A percentile compares a stretch with the other conserved stretches of the same genome.
Conservation (phyloP, 1,284 basidiomycete species). For the Ceratobasidium sp. region DNA sequence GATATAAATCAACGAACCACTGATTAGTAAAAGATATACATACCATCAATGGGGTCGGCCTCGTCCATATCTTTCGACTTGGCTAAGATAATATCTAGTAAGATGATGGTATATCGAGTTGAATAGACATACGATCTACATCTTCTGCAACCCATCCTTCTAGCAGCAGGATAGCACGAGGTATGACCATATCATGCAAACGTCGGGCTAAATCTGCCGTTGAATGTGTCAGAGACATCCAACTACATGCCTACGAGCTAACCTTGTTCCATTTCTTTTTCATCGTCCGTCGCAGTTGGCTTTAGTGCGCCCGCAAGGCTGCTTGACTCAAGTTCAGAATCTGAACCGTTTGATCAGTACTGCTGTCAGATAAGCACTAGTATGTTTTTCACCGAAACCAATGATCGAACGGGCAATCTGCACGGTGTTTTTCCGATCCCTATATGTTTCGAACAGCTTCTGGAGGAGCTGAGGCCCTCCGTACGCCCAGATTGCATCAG, state of each 20-base stretch:
- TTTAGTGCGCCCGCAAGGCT: not conserved
- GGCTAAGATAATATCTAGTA: not conserved
- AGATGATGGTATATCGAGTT: not conserved
- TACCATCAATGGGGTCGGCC: conserved; percentile 2
- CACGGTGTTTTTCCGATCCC: not conserved
- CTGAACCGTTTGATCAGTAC: not conserved
- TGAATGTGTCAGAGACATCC: not conserved
- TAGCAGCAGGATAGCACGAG: not conserved
- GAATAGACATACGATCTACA: not conserved
- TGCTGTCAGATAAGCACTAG: not conserved
- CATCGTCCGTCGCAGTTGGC: not conserved
- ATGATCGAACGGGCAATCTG: not conserved
- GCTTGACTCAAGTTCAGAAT: not conserved
- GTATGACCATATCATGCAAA: not conserved
- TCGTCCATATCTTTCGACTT: not conserved
- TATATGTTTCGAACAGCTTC: not conserved
- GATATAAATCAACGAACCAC: not conserved
- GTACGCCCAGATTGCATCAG: not conserved
- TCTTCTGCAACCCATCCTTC: not conserved
- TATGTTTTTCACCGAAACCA: not conserved
- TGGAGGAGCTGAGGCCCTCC: not conserved
- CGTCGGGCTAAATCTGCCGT: not conserved
- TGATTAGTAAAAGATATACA: not conserved
- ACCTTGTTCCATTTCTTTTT: not conserved
- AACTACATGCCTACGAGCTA: not conserved